Percentiles rank a stretch among this genome's conserved stretches.
Conservation (phyloP, 345 rosid genomes). For the Reutealis trisperma region DNA sequence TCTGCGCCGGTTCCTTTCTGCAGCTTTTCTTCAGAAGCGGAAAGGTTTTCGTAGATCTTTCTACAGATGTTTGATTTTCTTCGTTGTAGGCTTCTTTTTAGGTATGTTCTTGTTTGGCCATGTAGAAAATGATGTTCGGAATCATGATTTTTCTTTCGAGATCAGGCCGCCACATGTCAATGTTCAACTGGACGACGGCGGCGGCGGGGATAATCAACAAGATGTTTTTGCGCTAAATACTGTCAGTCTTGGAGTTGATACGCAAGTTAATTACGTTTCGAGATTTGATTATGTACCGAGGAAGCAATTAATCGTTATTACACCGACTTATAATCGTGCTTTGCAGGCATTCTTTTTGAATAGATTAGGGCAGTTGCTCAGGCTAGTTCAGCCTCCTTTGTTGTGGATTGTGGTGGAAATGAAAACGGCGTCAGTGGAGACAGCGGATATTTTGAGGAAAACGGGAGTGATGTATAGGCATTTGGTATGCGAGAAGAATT, state of each 20-base stretch:
- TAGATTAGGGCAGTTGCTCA: constrained; percentile 74
- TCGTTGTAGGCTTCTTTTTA: constrained; percentile 58
- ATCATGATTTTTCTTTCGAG: constrained; percentile 62
- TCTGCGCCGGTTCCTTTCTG: constrained; percentile 32
- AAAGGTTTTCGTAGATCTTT: constrained; percentile 64
- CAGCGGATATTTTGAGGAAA: constrained; percentile 77
- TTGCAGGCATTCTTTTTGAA: constrained; percentile 73
- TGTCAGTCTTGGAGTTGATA: constrained; percentile 9
- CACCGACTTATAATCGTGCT: constrained; percentile 83
- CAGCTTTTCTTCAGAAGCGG: constrained; percentile 33
- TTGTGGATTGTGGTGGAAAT: constrained; percentile 94
- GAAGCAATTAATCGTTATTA: constrained; percentile 78
- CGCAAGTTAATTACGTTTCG: constrained; percentile 8
- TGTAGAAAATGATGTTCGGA: constrained; percentile 44
- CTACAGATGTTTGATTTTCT: constrained; percentile 58
- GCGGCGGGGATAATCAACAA: not conserved
- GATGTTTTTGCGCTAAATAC: constrained; percentile 6
- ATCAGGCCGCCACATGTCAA: constrained; percentile 59
- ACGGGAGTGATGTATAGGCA: constrained; percentile 90
- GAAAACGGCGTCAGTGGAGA: constrained; percentile 65
- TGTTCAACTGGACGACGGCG: constrained; percentile 37
- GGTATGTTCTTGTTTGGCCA: constrained; percentile 68
- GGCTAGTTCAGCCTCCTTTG: constrained; percentile 74
- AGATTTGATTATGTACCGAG: constrained; percentile 43
- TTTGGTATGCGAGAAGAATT: constrained; percentile 56